Base-by-base conservation (phyloP, 192 early-diverging fungal species). In the Rhizophagus clarus region DNA sequence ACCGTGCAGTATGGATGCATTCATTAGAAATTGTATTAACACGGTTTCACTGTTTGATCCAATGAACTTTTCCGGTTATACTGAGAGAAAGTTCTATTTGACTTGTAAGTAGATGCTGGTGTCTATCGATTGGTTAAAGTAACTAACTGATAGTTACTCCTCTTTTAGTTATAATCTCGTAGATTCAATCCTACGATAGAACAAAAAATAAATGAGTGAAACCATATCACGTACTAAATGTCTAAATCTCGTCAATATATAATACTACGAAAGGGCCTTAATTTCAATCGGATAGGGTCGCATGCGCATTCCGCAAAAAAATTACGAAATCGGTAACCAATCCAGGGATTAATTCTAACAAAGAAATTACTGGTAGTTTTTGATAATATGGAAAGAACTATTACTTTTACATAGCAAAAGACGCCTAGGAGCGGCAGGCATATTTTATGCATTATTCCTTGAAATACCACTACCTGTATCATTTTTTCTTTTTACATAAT, bases 271-370 rank as follows among this genome's bases (percentile, higher is more conserved):
- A 15, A 67, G 22, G 8, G 67, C 61, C 24, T 77, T 56, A 34
- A 77, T 31, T 77, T 77, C 61, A 62, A 77, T 31, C 67, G 76
- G 76, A 67, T 77, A 11, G 76, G n/a, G n/a, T n/a, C n/a, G n/a
- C n/a, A n/a, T n/a, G n/a, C n/a, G n/a, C n/a, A n/a, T n/a, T n/a
- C n/a, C n/a, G n/a, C n/a, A n/a, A n/a, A n/a, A n/a, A n/a, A n/a
- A n/a, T n/a, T n/a, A n/a, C n/a, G n/a, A n/a, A n/a, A n/a, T n/a
- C n/a, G n/a, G n/a, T n/a, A n/a, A n/a, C n/a, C n/a, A n/a, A n/a
- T n/a, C n/a, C n/a, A n/a, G n/a, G n/a, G n/a, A n/a, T n/a, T n/a
- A n/a, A n/a, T n/a, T n/a, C n/a, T n/a, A n/a, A n/a, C n/a, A n/a
- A n/a, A n/a, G n/a, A n/a, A n/a, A n/a, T n/a, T n/a, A n/a, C n/a